phyloP scores from a whole-genome alignment of 257 asterid species.

The Perilla frutescens region DNA sequence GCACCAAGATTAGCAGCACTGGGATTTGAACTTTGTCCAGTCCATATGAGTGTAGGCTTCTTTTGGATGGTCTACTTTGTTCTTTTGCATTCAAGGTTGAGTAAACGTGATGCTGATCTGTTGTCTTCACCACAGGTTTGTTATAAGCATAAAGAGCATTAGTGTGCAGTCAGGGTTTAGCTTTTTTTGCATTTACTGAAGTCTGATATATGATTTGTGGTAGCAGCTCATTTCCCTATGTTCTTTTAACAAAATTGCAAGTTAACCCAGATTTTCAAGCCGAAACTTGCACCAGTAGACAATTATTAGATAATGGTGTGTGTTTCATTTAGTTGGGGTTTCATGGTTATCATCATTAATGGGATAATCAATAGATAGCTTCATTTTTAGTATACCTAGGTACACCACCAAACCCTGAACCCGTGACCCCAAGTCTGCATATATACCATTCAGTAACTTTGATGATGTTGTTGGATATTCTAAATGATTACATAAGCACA shows the following conservation, averaged over 20 bases:
- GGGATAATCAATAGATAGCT: slow-evolving; percentile 5
- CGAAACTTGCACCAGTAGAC: slow-evolving; percentile 12
- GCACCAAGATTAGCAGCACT: slow-evolving; percentile 94
- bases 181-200: slow-evolving; percentile 15
- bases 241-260: slow-evolving; percentile 18
- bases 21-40: slow-evolving; percentile 94
- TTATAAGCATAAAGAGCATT: slow-evolving; percentile 24
- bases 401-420: neutral
- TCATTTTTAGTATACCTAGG: neutral
- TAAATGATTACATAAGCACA: neutral
- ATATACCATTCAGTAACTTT: neutral
- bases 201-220: slow-evolving; percentile 20
- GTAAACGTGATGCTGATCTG: slow-evolving; percentile 70
- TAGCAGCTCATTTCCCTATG: slow-evolving; percentile 13
- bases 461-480: neutral
- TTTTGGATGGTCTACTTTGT: slow-evolving; percentile 99
- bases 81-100: slow-evolving; percentile 86
- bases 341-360: slow-evolving; percentile 10
- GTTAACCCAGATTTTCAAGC: slow-evolving; percentile 27
- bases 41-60: slow-evolving; percentile 85
- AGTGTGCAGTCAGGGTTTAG: neutral
- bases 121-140: slow-evolving; percentile 90
- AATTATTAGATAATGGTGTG: slow-evolving; percentile 17
- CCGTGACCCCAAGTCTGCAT: neutral
- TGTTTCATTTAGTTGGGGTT: slow-evolving; percentile 26